Percentiles rank a stretch among this genome's conserved stretches.
Conservation (phyloP, 2,329 filamentous ascomycete species). For the Orbilia brochopaga region DNA sequence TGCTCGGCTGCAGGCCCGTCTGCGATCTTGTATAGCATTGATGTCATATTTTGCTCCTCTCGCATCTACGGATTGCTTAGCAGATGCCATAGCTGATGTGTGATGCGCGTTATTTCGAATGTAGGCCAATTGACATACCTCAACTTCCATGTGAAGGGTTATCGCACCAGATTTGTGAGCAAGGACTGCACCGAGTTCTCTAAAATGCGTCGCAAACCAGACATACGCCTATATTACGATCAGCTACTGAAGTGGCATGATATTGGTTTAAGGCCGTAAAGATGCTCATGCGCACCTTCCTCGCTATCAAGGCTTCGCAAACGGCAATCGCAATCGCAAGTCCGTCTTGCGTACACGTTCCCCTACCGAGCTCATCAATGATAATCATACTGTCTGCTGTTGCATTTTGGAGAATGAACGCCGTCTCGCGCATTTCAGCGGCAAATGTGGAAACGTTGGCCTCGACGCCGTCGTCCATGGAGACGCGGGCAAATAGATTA, state of each 20-base stretch:
- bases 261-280: slow-evolving; percentile 3
- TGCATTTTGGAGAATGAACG: slow-evolving; percentile 86
- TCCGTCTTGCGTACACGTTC: slow-evolving; percentile 86
- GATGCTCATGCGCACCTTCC: slow-evolving; percentile 57
- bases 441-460: slow-evolving; percentile 93
- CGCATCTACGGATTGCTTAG: slow-evolving; percentile 41
- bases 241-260: slow-evolving; percentile 15
- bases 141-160: slow-evolving; percentile 79
- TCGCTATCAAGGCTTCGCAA: slow-evolving; percentile 83
- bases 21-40: slow-evolving; percentile 84
- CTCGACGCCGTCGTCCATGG: slow-evolving; percentile 85
- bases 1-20: slow-evolving; percentile 73
- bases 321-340: slow-evolving; percentile 88
- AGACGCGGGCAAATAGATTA: slow-evolving; percentile 85
- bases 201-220: slow-evolving; percentile 95
- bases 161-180: slow-evolving; percentile 77
- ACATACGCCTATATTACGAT: slow-evolving; percentile 66
- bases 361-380: slow-evolving; percentile 89
- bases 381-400: slow-evolving; percentile 77
- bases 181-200: slow-evolving; percentile 78
- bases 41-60: slow-evolving; percentile 68
- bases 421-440: slow-evolving; percentile 93
- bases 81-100: background rate
- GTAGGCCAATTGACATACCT: slow-evolving; percentile 61
- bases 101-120: background rate